phyloP scores from a whole-genome alignment of 1,284 basidiomycete genomes.

The Rhizoctonia solani region DNA sequence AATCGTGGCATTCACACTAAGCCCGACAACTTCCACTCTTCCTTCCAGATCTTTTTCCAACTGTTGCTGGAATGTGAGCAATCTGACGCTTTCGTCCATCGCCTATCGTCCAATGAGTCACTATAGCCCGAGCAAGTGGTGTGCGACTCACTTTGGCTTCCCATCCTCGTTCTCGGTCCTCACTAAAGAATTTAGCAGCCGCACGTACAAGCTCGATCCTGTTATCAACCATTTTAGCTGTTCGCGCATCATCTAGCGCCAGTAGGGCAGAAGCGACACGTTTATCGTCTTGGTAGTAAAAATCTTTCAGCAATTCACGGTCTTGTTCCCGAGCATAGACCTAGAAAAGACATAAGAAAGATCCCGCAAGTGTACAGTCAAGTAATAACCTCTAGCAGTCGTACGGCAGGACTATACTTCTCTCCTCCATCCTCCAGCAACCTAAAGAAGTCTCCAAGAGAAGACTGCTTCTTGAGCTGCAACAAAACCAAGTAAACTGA shows the following conservation, averaged over 20 bases:
- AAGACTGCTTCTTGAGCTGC: slow-evolving; percentile 78
- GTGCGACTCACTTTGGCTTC: slow-evolving; percentile 78
- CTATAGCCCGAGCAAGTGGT: not conserved
- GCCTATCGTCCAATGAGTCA: slow-evolving; percentile 56
- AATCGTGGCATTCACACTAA: slow-evolving; percentile 84
- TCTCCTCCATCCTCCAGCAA: slow-evolving; percentile 88
- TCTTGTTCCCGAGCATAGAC: slow-evolving; percentile 91
- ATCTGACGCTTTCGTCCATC: slow-evolving; percentile 81
- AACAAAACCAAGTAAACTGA: slow-evolving; percentile 89
- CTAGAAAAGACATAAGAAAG: slow-evolving; percentile 67
- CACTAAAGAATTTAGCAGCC: slow-evolving; percentile 90
- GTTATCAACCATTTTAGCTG: slow-evolving; percentile 7
- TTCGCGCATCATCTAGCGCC: slow-evolving; percentile 78
- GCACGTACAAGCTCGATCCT: slow-evolving; percentile 53
- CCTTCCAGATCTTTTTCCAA: slow-evolving; percentile 85
- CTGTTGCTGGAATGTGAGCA: slow-evolving; percentile 81
- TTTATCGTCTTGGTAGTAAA: slow-evolving; percentile 97
- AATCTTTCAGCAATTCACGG: slow-evolving; percentile 89
- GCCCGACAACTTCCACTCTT: slow-evolving; percentile 74
- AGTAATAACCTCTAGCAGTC: slow-evolving; percentile 7
- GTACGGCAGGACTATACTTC: slow-evolving; percentile 64
- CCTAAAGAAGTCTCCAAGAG: slow-evolving; percentile 92
- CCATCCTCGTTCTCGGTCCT: slow-evolving; percentile 88
- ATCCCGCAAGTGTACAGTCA: not conserved
- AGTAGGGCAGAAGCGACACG: slow-evolving; percentile 89